Conservation (phyloP, 768 basidiomycete species). For the Boletus rufocinnamomeus region DNA sequence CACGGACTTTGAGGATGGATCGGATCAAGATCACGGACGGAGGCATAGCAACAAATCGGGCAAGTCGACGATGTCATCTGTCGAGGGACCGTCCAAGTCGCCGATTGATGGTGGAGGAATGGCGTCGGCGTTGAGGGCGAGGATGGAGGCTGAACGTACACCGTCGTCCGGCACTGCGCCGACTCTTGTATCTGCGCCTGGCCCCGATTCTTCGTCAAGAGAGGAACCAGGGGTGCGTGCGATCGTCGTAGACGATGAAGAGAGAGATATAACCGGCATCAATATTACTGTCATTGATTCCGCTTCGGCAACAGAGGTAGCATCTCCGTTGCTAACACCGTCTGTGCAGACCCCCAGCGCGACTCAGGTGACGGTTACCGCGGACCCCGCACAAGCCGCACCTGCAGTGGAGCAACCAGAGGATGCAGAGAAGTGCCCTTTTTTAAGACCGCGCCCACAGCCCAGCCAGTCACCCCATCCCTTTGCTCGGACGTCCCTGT, state of each 20-base stretch:
- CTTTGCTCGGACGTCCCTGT: conserved; percentile 43
- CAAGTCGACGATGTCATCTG: conserved; percentile 17
- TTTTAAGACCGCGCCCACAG: conserved; percentile 31
- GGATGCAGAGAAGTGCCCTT: conserved; percentile 18
- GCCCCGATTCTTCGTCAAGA: not conserved
- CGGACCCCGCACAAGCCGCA: conserved; percentile 15
- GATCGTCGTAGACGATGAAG: conserved; percentile 24
- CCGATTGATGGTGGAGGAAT: conserved; percentile 19
- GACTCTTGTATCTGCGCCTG: not conserved
- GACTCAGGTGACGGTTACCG: conserved; percentile 16
- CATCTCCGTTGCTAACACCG: conserved; percentile 7
- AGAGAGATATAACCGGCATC: conserved; percentile 7
- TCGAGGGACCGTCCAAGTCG: conserved; percentile 17
- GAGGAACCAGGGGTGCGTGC: conserved; percentile 6
- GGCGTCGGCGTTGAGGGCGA: conserved; percentile 20
- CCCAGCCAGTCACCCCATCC: conserved; percentile 23
- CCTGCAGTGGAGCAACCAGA: conserved; percentile 3
- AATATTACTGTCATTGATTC: conserved; percentile 6
- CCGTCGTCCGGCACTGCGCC: not conserved
- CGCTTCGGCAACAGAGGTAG: conserved; percentile 14
- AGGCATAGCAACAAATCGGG: conserved; percentile 19
- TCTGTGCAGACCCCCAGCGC: conserved; percentile 17
- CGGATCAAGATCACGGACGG: conserved; percentile 25
- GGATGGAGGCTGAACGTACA: conserved; percentile 16
- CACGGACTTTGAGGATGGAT: conserved; percentile 33